Conservation (phyloP, 2,329 filamentous ascomycete genomes). For the Cytospora paraplurivora region DNA sequence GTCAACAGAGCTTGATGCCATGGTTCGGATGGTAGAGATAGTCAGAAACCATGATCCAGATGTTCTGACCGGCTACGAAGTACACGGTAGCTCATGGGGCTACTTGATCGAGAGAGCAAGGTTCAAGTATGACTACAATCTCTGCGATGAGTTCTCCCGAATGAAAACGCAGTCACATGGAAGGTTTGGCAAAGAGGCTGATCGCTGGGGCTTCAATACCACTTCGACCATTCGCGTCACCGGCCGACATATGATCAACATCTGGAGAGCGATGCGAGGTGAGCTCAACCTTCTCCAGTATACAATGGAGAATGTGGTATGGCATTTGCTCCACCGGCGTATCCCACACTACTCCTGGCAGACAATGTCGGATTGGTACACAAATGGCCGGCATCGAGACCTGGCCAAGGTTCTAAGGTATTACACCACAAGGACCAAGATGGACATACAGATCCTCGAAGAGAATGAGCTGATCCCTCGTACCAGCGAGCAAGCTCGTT, state of each 20-base stretch:
- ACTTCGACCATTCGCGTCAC: slow-evolving; percentile 92
- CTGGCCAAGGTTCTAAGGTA: slow-evolving; percentile 76
- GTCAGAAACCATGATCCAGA: slow-evolving; percentile 86
- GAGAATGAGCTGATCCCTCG: slow-evolving; percentile 84
- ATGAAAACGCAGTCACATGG: slow-evolving; percentile 84
- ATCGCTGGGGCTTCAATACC: slow-evolving; percentile 92
- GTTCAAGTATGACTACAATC: slow-evolving; percentile 82
- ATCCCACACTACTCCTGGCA: slow-evolving; percentile 85
- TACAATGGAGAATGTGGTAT: slow-evolving; percentile 93
- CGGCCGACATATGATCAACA: slow-evolving; percentile 93
- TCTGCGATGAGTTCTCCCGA: slow-evolving; percentile 88
- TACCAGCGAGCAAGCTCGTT: slow-evolving; percentile 89
- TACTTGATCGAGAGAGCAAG: slow-evolving; percentile 90
- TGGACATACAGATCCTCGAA: slow-evolving; percentile 90
- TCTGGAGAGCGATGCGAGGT: slow-evolving; percentile 94
- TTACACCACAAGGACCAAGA: slow-evolving; percentile 71
- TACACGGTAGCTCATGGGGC: slow-evolving; percentile 92
- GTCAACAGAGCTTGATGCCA: slow-evolving; percentile 76
- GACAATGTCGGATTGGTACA: slow-evolving; percentile 82
- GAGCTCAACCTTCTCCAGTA: slow-evolving; percentile 92
- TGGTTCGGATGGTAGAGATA: slow-evolving; percentile 84
- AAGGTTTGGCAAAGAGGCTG: slow-evolving; percentile 80
- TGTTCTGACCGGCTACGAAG: slow-evolving; percentile 91
- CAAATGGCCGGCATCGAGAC: slow-evolving; percentile 66
- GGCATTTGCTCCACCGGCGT: slow-evolving; percentile 83